phyloP scores from a whole-genome alignment of 1,284 basidiomycete genomes.

The Polyporus tsugae region DNA sequence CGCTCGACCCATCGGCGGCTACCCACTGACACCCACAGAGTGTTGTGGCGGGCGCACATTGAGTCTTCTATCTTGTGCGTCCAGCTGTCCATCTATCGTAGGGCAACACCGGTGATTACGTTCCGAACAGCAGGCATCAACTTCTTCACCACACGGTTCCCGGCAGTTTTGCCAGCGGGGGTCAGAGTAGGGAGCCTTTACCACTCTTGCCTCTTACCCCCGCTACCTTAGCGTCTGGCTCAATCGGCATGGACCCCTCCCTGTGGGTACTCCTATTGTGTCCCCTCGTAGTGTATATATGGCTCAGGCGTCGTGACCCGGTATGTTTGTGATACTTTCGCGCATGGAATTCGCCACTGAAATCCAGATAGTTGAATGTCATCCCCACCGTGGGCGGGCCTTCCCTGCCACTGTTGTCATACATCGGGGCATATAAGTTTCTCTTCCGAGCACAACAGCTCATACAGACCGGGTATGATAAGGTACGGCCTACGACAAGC shows the following conservation, averaged over 20 bases:
- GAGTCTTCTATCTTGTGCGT: background rate
- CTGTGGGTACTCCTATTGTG: background rate
- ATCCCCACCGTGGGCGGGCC: background rate
- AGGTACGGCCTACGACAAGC: slow-evolving; percentile 28
- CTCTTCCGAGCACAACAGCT: slow-evolving; percentile 4
- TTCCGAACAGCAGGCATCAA: background rate
- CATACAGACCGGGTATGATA: slow-evolving; percentile 41
- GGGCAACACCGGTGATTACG: background rate
- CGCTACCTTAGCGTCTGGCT: background rate
- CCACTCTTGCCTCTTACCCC: background rate
- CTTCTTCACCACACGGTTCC: background rate
- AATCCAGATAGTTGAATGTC: background rate
- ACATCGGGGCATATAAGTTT: slow-evolving; percentile 25
- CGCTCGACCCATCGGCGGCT: background rate
- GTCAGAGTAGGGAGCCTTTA: background rate
- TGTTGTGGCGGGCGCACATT: background rate
- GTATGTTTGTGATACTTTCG: slow-evolving; percentile 16
- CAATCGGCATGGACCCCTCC: background rate
- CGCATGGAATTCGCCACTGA: background rate
- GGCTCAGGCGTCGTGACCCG: slow-evolving; percentile 5
- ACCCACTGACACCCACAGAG: background rate
- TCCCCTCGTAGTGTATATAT: background rate
- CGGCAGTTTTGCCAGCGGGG: background rate
- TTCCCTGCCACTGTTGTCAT: slow-evolving; percentile 20
- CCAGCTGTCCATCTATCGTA: background rate